Evolutionary conservation across 495 filamentous ascomycete genomes (phyloP), one percentile per base, ranked within the genome.

Genomic region (Penicillium arizonense): DNA sequence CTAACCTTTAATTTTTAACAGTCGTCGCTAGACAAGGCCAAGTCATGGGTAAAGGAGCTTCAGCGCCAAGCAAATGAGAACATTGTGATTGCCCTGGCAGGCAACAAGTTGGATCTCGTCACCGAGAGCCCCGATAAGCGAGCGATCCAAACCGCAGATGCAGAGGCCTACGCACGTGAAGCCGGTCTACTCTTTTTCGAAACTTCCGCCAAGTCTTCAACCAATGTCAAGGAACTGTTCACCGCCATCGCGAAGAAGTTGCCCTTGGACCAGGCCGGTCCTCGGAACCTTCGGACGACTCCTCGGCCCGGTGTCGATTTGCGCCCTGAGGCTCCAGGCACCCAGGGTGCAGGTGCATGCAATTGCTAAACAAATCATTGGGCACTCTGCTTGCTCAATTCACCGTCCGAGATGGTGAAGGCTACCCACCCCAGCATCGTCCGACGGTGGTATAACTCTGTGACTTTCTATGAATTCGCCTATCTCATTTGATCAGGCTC

Each of bases 51-150:
- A n/a, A 97, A 97, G 73, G 95, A 98, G 64, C 83, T 98, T 33
- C 95, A 98, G 73, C 84, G 94, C 53, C 94, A 98, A 77, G 95
- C 95, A 36, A 97, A 97, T 75, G 94, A 97, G 74, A 97, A 97
- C 71, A 97, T 98, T 71, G 90, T 98, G 63, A 98, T 98, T 69
- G 94, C 94, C 26, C 82, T 98, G 21, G 94, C 95, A 26, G 94
- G 94, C 40, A 98, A 98, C 81, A 98, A 98, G 77, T 74, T 96
- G 56, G 94, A 98, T 81, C 77, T 98, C 55, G 94, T 96, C 43
- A 86, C 82, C 44, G 90, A 91, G 60, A 85, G 87, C 55, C 92
- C 93, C 21, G 89, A 94, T 67, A 97, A 97, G 82, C 86, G 94
- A 59, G 95, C 91, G 3, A 91, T 98, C 49, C 65, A 82, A 32